Percentiles rank a stretch among this genome's conserved stretches.
These are phyloP conservation scores for Lactifluus echinatus DNA, from an alignment of 768 basidiomycete species.

Conservation along the genomic window DNA sequence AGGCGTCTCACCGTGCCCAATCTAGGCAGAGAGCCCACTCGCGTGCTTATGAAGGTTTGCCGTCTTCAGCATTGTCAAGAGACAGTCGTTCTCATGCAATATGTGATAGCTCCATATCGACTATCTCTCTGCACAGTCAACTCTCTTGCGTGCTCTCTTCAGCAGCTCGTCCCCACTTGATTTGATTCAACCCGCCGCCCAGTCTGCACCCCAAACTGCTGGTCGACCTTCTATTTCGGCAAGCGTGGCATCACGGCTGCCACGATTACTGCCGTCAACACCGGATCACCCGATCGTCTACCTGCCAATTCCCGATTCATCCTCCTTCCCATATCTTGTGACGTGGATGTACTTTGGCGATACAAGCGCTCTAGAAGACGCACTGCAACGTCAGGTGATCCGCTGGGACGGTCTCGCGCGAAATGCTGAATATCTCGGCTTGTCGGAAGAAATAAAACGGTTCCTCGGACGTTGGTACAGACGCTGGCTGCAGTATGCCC, in stretches of 20 bases:
- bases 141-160: conserved; percentile 61
- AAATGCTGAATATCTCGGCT: conserved; percentile 83
- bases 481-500: conserved; percentile 40
- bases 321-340: conserved; percentile 61
- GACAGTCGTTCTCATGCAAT: conserved; percentile 7
- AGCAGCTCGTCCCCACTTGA: conserved; percentile 57
- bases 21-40: conserved; percentile 38
- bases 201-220: conserved; percentile 12
- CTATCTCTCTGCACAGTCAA: conserved; percentile 76
- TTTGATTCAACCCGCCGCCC: conserved; percentile 36
- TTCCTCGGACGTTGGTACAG: conserved; percentile 72
- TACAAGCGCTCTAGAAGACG: conserved; percentile 54
- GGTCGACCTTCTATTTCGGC: conserved; percentile 31
- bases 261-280: conserved; percentile 56
- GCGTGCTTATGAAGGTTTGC: conserved; percentile 55
- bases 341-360: conserved; percentile 82
- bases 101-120: conserved; percentile 61
- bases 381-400: conserved; percentile 53
- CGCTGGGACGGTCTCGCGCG: conserved; percentile 83
- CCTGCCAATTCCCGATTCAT: conserved; percentile 67
- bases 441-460: conserved; percentile 66
- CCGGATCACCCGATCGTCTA: conserved; percentile 60
- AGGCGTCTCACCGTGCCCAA: conserved; percentile 46
- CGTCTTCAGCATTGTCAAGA: not conserved
- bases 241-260: conserved; percentile 40